A percentile compares a stretch with the other conserved stretches of the same genome.
Evolutionary conservation across 2,329 filamentous ascomycete genomes (phyloP).

Genomic region (Fusarium gaditjirri): DNA sequence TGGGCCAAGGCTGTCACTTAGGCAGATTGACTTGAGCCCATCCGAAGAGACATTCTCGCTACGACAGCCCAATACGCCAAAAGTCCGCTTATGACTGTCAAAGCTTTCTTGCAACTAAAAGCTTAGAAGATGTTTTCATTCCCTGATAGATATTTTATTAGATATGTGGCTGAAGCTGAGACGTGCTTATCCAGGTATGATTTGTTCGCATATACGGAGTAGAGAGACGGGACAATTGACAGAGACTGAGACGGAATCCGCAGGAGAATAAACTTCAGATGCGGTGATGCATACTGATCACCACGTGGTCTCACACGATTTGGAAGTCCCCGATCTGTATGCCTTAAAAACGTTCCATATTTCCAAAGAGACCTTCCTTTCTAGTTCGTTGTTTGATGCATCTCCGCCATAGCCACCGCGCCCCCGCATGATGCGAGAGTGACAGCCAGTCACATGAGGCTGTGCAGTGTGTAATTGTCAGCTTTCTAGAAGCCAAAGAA

Average conservation of each 20-base stretch:
- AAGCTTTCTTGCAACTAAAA: neutral
- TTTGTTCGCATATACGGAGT: too few relatives aligned
- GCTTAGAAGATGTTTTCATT: neutral
- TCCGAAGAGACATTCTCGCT: neutral
- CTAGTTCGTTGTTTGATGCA: neutral
- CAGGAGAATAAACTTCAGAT: neutral
- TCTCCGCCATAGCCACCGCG: conserved; percentile 4
- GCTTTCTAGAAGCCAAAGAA: conserved; percentile 4
- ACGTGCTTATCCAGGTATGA: neutral
- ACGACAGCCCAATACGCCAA: neutral
- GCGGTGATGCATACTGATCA: neutral
- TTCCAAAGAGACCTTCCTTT: neutral
- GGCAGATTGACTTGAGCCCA: conserved; percentile 16
- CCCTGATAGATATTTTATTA: neutral
- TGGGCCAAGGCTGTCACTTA: conserved; percentile 26
- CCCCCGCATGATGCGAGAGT: neutral
- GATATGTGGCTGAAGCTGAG: neutral
- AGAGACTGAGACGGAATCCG: neutral
- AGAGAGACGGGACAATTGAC: neutral
- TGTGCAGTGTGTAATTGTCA: neutral
- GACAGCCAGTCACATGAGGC: neutral
- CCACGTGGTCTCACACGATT: neutral
- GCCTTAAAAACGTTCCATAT: neutral
- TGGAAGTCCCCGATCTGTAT: conserved; percentile 8
- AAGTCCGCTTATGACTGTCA: neutral